Evolutionary conservation across 495 filamentous ascomycete genomes (phyloP).

Genomic region (Talaromyces adpressus): DNA sequence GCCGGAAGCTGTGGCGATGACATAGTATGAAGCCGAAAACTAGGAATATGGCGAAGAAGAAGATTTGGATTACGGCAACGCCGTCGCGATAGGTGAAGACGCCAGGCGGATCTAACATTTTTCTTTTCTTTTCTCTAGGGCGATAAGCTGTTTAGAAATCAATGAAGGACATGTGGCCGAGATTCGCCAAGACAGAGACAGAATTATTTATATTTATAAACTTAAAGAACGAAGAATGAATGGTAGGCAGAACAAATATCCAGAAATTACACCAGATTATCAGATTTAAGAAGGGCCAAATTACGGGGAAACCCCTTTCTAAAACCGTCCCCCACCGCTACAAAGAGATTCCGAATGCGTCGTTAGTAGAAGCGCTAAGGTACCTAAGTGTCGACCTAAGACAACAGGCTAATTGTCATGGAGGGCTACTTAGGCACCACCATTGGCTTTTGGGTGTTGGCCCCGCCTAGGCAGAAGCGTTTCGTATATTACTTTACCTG

Average conservation of each 20-base stretch:
- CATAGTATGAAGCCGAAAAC: neutral
- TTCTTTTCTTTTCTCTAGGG: neutral
- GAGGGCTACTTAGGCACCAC: neutral
- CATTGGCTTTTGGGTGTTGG: neutral
- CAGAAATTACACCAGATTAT: neutral
- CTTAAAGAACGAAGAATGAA: too few relatives aligned
- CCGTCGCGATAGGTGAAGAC: constrained; percentile 1
- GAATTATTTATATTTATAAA: too few relatives aligned
- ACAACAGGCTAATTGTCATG: neutral
- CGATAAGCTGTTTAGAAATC: neutral
- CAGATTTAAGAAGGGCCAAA: neutral
- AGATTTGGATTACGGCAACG: neutral
- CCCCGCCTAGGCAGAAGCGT: constrained; percentile 1
- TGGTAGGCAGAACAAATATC: too few relatives aligned
- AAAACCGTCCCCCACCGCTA: neutral
- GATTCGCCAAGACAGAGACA: neutral
- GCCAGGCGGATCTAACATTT: neutral
- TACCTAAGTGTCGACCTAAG: neutral
- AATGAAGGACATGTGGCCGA: neutral
- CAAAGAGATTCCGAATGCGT: neutral
- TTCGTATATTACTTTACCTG: neutral
- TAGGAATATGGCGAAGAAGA: neutral
- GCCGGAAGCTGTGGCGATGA: neutral
- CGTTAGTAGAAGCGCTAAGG: neutral
- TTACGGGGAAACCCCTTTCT: neutral